These are phyloP conservation scores for Fusarium humuli DNA, from an alignment of 2,329 filamentous ascomycete genomes.

Conservation along the genomic window DNA sequence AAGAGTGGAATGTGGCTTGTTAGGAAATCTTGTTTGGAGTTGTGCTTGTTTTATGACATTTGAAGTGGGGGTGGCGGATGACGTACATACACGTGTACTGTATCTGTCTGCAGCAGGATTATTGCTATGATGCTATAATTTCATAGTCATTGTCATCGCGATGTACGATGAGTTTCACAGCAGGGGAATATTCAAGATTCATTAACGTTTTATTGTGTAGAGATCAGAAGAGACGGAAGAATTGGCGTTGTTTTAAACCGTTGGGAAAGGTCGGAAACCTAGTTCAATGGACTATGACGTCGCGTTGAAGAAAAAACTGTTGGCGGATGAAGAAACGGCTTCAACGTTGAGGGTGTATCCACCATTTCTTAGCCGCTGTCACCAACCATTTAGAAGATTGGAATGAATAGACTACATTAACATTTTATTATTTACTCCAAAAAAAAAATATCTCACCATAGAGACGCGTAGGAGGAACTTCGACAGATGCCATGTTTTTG, in stretches of 20 bases:
- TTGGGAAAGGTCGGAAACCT: too few species aligned
- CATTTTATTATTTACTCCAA: too few species aligned
- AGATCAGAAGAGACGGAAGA: too few species aligned
- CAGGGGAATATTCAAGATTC: neutral
- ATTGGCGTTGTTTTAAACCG: too few species aligned
- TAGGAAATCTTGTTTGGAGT: slow-evolving; percentile 2
- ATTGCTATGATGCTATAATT: slow-evolving; percentile 21
- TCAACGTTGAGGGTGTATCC: too few species aligned
- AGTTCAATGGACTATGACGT: neutral
- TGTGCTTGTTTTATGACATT: slow-evolving; percentile 20
- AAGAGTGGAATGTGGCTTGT: slow-evolving; percentile 23
- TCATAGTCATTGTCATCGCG: neutral
- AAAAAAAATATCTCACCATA: too few species aligned
- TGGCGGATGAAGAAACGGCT: fast-evolving
- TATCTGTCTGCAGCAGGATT: neutral
- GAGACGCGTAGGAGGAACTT: too few species aligned
- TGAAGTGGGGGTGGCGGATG: slow-evolving; percentile 31
- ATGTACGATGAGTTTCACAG: neutral
- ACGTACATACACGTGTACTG: slow-evolving; percentile 13
- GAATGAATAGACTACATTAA: fast-evolving
- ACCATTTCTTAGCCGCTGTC: too few species aligned
- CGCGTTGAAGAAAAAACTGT: neutral
- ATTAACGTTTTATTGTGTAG: fast-evolving
- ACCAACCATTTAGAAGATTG: fast-evolving
- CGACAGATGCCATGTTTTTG: neutral